These are phyloP conservation scores for Penicillium sp. DNA, from an alignment of 2,329 filamentous ascomycete species.

Conservation along the genomic window DNA sequence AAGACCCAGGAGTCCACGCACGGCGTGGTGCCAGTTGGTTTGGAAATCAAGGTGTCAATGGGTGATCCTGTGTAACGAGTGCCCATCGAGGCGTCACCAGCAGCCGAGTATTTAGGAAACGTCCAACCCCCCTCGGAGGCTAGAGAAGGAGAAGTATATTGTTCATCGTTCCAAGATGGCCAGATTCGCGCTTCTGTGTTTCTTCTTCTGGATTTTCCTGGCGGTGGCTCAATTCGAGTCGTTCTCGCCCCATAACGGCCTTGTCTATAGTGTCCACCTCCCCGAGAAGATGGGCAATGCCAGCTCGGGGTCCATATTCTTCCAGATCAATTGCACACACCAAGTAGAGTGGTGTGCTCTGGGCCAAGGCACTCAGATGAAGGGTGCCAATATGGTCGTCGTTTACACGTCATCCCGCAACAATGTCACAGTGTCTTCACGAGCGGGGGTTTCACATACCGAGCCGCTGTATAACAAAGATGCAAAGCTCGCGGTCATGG, in stretches of 20 bases:
- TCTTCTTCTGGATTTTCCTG: conserved; percentile 6
- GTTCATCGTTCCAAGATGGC: conserved; percentile 1
- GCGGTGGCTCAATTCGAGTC: conserved; percentile 16
- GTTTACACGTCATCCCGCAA: conserved; percentile 54
- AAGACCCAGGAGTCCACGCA: too few relatives aligned
- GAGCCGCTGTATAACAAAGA: conserved; percentile 50
- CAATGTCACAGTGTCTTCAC: conserved; percentile 59
- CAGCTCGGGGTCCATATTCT: conserved; percentile 56
- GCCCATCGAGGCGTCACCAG: too few relatives aligned
- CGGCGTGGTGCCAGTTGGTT: too few relatives aligned
- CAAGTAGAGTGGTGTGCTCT: conserved; percentile 55
- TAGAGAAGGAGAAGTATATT: neutral
- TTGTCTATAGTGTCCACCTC: conserved; percentile 52
- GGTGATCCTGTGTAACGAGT: too few relatives aligned
- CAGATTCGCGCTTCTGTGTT: neutral
- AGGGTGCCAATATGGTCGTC: conserved; percentile 58
- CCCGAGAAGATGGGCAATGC: conserved; percentile 52
- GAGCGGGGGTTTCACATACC: conserved; percentile 48
- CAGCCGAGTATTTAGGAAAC: neutral
- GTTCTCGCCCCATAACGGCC: conserved; percentile 13
- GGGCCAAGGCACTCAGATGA: conserved; percentile 56
- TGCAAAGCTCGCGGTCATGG: conserved; percentile 53
- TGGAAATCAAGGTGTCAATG: too few relatives aligned
- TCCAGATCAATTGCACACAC: conserved; percentile 56
- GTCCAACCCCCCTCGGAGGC: neutral